Evolutionary conservation across 768 basidiomycete species (phyloP).

Genomic region (Cyathus striatus): DNA sequence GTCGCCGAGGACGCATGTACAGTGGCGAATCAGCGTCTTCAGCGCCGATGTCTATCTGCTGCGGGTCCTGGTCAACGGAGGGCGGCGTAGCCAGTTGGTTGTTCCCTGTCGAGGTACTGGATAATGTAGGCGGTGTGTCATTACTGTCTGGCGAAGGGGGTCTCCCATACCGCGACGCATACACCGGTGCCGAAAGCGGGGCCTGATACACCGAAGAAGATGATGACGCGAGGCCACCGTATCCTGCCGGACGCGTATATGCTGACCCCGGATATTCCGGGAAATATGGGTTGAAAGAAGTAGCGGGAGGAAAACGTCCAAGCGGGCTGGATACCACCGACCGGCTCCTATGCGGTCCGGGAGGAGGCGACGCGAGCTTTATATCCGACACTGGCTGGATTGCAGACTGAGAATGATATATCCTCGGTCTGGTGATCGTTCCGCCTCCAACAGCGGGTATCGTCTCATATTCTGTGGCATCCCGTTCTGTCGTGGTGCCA

Average conservation of each 20-base stretch:
- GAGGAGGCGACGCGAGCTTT: slow-evolving; percentile 12
- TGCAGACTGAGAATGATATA: slow-evolving; percentile 81
- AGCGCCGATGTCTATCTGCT: no score
- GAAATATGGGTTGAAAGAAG: slow-evolving; percentile 9
- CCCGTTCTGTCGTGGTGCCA: slow-evolving; percentile 24
- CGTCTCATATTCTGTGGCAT: slow-evolving; percentile 71
- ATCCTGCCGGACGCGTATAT: background rate
- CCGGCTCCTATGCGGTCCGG: slow-evolving; percentile 9
- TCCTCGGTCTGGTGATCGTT: slow-evolving; percentile 75
- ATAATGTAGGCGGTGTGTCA: slow-evolving; percentile 45
- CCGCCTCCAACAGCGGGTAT: slow-evolving; percentile 93
- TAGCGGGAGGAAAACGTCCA: slow-evolving; percentile 15
- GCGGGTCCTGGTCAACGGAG: slow-evolving; percentile 7
- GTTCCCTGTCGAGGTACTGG: slow-evolving; percentile 24
- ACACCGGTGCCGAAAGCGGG: slow-evolving; percentile 10
- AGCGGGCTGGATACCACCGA: background rate
- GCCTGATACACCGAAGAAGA: background rate
- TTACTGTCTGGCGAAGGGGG: slow-evolving; percentile 46
- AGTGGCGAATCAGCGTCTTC: slow-evolving; percentile 10
- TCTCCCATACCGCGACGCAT: slow-evolving; percentile 19
- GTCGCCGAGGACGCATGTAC: slow-evolving; percentile 24
- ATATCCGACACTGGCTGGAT: slow-evolving; percentile 41
- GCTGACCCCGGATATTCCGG: background rate
- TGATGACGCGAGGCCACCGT: slow-evolving; percentile 6
- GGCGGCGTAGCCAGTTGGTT: slow-evolving; percentile 1